A percentile compares a stretch with the other conserved stretches of the same genome.
Conservation (phyloP, 2,329 filamentous ascomycete species). For the Fusarium beomiforme region DNA sequence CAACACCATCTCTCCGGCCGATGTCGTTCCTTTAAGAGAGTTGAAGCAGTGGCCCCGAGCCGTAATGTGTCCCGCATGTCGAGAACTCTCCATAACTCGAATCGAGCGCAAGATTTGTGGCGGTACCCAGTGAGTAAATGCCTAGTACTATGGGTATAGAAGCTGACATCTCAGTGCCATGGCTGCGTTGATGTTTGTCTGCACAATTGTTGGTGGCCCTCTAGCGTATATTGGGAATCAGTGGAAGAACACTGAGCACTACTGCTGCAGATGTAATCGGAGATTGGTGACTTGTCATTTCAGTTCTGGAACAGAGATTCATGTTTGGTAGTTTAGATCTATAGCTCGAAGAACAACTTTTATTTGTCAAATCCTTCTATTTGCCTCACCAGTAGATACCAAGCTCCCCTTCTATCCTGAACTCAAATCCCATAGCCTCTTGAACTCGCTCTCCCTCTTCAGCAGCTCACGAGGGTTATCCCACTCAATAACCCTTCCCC, state of each 20-base stretch:
- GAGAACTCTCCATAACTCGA: slow-evolving; percentile 33
- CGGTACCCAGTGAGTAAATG: slow-evolving; percentile 34
- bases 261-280: slow-evolving; percentile 39
- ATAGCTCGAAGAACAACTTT: neutral
- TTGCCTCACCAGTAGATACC: neutral
- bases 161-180: slow-evolving; percentile 22
- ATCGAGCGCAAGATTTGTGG: slow-evolving; percentile 35
- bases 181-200: slow-evolving; percentile 34
- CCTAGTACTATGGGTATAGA: neutral
- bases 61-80: slow-evolving; percentile 34
- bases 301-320: slow-evolving; percentile 36
- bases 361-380: neutral
- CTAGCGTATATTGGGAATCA: slow-evolving; percentile 27
- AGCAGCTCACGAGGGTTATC: slow-evolving; percentile 18
- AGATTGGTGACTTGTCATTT: slow-evolving; percentile 38
- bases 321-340: slow-evolving; percentile 26
- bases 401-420: neutral
- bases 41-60: slow-evolving; percentile 37
- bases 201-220: slow-evolving; percentile 28
- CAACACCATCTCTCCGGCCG: slow-evolving; percentile 29
- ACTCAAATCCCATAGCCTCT: slow-evolving; percentile 17
- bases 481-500: slow-evolving; percentile 19
- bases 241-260: slow-evolving; percentile 41
- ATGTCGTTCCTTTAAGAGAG: slow-evolving; percentile 30
- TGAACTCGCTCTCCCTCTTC: slow-evolving; percentile 18